A percentile compares a stretch with the other conserved stretches of the same genome.
Conservation (phyloP, 148 eudicot species). For the Rhododendron kiyosumense region DNA sequence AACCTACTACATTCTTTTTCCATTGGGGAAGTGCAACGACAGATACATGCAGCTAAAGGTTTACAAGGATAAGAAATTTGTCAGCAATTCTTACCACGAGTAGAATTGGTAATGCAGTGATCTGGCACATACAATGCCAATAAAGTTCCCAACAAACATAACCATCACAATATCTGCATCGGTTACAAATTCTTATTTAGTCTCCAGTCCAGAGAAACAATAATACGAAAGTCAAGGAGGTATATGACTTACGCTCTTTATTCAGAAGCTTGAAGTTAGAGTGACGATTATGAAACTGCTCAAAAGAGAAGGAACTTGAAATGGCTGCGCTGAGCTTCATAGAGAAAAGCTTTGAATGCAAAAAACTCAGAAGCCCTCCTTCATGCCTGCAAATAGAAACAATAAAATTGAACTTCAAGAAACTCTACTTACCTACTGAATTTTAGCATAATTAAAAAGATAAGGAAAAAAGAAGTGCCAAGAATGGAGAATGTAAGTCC, state of each 20-base stretch:
- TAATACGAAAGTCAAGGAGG: not conserved
- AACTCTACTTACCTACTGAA: not conserved
- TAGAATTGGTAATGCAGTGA: conserved; percentile 95
- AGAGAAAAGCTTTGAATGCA: conserved; percentile 37
- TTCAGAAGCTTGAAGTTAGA: conserved; percentile 37
- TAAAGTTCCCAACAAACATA: conserved; percentile 88
- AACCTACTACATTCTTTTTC: not conserved
- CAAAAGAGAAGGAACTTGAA: conserved; percentile 33
- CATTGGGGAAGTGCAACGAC: not conserved
- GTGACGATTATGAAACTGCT: conserved; percentile 25
- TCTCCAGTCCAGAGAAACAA: not conserved
- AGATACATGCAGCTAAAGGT: not conserved
- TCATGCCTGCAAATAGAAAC: conserved; percentile 56
- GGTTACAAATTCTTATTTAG: conserved; percentile 7
- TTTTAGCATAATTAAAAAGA: not conserved
- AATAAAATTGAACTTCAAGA: not conserved
- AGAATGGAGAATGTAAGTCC: not conserved
- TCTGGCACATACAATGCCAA: conserved; percentile 86
- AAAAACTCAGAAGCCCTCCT: conserved; percentile 59
- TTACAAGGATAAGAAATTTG: not conserved
- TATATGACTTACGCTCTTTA: conserved; percentile 55
- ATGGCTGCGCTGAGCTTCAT: conserved; percentile 29
- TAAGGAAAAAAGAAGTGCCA: not conserved
- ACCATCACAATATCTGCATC: conserved; percentile 76
- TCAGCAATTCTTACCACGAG: conserved; percentile 62